Conservation (phyloP, 257 asterid species). For the Scutellaria barbata region DNA sequence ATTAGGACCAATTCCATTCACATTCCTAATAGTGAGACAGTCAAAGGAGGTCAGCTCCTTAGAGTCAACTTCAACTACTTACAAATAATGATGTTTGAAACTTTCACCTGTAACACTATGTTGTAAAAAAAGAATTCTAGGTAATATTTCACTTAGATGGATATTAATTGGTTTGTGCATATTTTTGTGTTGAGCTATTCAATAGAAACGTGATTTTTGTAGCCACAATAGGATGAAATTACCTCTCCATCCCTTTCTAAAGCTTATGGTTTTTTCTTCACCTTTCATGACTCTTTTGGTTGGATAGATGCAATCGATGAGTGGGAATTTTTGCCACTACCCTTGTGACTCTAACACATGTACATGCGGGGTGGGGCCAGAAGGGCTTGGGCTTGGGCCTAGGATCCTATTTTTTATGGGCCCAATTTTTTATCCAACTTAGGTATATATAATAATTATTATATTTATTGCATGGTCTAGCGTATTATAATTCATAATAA, state of each 20-base stretch:
- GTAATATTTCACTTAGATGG: not conserved
- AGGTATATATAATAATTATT: too few species aligned
- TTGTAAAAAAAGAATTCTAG: too few species aligned
- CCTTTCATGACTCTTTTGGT: not conserved
- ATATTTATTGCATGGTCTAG: too few species aligned
- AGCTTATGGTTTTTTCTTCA: not conserved
- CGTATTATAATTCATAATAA: too few species aligned
- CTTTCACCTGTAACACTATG: not conserved
- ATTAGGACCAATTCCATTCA: constrained; percentile 18
- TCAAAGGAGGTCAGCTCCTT: not conserved
- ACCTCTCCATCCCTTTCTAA: not conserved
- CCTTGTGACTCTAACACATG: constrained; percentile 4
- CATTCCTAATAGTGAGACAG: not conserved
- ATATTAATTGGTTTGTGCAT: not conserved
- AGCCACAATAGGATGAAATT: not conserved
- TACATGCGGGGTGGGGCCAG: not conserved
- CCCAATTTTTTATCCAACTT: too few species aligned
- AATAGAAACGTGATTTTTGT: not conserved
- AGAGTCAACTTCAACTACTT: constrained; percentile 24
- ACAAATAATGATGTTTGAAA: constrained; percentile 21
- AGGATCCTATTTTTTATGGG: too few species aligned
- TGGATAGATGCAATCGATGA: not conserved
- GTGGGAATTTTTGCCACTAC: not conserved
- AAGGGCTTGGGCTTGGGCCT: too few species aligned
- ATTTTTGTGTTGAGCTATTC: constrained; percentile 23